Percentiles rank a stretch among this genome's conserved stretches.
Evolutionary conservation across 805 yeast species (phyloP).

Genomic region (Saccharomycopsis sp.): DNA sequence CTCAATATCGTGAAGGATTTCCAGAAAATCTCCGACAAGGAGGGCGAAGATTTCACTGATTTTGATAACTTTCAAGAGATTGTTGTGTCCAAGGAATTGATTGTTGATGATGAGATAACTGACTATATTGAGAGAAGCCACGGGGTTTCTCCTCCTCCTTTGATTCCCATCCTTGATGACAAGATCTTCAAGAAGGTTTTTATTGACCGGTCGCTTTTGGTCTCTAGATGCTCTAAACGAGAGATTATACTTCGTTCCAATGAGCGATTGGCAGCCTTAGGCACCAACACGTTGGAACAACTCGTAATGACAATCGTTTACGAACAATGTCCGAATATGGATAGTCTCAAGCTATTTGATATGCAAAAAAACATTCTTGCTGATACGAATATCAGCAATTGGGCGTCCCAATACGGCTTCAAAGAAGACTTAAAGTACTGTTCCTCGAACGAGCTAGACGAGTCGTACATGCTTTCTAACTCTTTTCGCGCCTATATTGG

Average conservation of each 20-base stretch:
- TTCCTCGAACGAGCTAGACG: neutral
- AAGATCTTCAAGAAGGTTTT: neutral
- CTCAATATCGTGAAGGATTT: neutral
- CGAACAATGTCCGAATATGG: neutral
- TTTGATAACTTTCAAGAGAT: neutral
- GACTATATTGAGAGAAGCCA: neutral
- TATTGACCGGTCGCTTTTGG: slow-evolving; percentile 28
- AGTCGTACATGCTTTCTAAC: neutral
- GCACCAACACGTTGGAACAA: neutral
- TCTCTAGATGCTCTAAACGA: slow-evolving; percentile 27
- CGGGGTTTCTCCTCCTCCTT: neutral
- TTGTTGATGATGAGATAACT: neutral
- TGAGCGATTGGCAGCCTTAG: neutral
- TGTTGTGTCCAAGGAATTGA: neutral
- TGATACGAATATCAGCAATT: neutral
- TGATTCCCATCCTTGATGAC: neutral
- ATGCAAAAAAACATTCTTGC: neutral
- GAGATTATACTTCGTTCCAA: neutral
- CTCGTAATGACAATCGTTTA: neutral
- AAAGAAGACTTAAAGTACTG: neutral
- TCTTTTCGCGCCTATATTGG: neutral
- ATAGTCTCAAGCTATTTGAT: neutral
- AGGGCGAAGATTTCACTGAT: neutral
- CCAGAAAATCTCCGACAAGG: neutral
- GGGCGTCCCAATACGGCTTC: neutral